Conservation (phyloP, 2,329 filamentous ascomycete species). For the Phaeophleospora eucalypticola region DNA sequence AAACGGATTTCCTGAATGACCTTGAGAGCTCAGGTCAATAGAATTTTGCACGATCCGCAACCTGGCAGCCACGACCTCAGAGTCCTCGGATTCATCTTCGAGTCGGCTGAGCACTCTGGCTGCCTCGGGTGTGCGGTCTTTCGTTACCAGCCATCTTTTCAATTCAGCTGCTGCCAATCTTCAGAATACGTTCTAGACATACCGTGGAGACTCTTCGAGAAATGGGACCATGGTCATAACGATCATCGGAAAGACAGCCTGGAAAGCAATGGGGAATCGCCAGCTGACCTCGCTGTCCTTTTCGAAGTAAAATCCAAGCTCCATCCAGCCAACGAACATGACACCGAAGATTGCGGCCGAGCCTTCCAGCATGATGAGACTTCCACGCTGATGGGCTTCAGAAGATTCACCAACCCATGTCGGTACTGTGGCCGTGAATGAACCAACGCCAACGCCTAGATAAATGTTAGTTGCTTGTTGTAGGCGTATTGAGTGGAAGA, state of each 20-base stretch:
- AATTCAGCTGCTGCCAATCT: neutral
- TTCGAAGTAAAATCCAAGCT: constrained; percentile 23
- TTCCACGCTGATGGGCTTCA: constrained; percentile 18
- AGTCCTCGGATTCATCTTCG: constrained; percentile 21
- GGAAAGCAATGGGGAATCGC: constrained; percentile 40
- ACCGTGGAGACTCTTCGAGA: constrained; percentile 27
- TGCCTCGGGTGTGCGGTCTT: constrained; percentile 24
- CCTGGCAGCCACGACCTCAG: constrained; percentile 16
- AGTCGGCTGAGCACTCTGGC: constrained; percentile 25
- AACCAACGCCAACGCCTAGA: constrained; percentile 44
- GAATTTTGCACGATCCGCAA: constrained; percentile 20
- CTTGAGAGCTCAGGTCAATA: constrained; percentile 20
- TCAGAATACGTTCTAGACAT: neutral
- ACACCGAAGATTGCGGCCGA: constrained; percentile 23
- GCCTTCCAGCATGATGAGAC: constrained; percentile 21
- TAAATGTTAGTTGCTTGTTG: neutral
- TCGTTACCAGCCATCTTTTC: constrained; percentile 19
- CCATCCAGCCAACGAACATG: constrained; percentile 25
- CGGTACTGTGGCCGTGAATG: constrained; percentile 23
- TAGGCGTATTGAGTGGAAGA: neutral
- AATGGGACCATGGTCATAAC: constrained; percentile 32
- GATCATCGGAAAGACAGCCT: constrained; percentile 40
- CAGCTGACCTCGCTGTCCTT: constrained; percentile 19
- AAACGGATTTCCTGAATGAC: constrained; percentile 24
- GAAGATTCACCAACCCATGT: constrained; percentile 21